Evolutionary conservation across 2,329 filamentous ascomycete genomes (phyloP).

Genomic region (Drechslera avenae): DNA sequence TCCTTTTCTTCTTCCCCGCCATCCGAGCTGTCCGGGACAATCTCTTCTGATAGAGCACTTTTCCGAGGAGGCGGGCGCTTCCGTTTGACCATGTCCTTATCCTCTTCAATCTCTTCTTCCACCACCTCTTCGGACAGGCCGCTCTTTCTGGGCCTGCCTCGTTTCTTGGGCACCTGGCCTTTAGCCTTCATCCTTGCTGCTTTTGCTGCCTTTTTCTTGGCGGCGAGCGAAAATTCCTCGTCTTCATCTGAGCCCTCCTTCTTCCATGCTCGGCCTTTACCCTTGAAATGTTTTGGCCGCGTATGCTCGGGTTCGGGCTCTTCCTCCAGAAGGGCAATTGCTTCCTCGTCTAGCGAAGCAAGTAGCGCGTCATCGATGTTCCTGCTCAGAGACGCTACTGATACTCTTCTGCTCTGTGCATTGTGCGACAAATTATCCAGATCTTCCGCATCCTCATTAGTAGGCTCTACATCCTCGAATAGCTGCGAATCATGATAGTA

Average conservation of each 20-base stretch:
- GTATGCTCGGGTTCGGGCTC: constrained; percentile 14
- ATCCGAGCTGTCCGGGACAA: constrained; percentile 22
- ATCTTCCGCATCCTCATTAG: constrained; percentile 10
- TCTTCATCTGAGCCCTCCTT: constrained; percentile 42
- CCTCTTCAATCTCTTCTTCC: constrained; percentile 19
- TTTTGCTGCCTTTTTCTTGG: constrained; percentile 28
- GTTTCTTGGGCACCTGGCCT: constrained; percentile 21
- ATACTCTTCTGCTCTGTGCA: constrained; percentile 19
- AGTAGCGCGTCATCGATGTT: constrained; percentile 15
- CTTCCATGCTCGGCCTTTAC: constrained; percentile 41
- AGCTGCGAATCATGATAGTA: constrained; percentile 43
- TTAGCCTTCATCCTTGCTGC: constrained; percentile 21
- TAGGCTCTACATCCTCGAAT: constrained; percentile 30
- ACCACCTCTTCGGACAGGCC: constrained; percentile 24
- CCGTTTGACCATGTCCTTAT: constrained; percentile 15
- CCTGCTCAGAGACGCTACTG: constrained; percentile 17
- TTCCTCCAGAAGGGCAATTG: constrained; percentile 20
- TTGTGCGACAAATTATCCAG: constrained; percentile 6
- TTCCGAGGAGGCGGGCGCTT: constrained; percentile 22
- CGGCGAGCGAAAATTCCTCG: constrained; percentile 31
- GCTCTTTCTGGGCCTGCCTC: constrained; percentile 29
- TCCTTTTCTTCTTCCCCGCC: constrained; percentile 3
- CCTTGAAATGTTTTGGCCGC: constrained; percentile 37
- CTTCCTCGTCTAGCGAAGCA: constrained; percentile 19
- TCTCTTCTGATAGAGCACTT: constrained; percentile 25